Conservation (phyloP, 192 early-diverging fungal species). For the Coemansia sp. region DNA sequence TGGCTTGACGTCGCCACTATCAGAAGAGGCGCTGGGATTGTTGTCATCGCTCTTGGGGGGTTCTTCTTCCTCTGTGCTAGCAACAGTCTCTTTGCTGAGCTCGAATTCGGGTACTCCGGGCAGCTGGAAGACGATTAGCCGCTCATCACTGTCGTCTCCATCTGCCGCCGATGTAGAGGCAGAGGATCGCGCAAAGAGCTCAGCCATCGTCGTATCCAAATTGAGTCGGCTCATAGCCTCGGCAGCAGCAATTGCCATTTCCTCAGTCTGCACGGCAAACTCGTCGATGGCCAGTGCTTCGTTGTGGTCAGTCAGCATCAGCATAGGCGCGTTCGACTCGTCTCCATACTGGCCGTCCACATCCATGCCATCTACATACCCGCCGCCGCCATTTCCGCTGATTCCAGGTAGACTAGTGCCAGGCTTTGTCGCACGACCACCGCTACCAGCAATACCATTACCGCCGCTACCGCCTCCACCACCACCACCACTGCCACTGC, state of each 20-base stretch:
- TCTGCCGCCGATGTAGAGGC: conserved; percentile 1
- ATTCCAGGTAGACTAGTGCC: conserved; percentile 7
- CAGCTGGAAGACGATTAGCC: conserved; percentile 36
- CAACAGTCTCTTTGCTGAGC: conserved; percentile 29
- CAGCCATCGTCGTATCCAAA: conserved; percentile 19
- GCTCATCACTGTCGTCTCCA: conserved; percentile 5
- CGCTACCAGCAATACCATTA: not conserved
- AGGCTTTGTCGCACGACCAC: not conserved
- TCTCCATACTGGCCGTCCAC: not conserved
- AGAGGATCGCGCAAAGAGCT: conserved; percentile 1
- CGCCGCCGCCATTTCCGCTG: not conserved
- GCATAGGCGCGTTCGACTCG: conserved; percentile 5
- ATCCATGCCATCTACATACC: not conserved
- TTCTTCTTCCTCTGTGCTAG: conserved; percentile 8
- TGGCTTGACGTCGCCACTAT: conserved; percentile 21
- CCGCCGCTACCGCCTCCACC: not conserved
- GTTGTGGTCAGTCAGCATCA: conserved; percentile 32
- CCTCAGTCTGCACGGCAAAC: conserved; percentile 49
- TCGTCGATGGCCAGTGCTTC: not conserved
- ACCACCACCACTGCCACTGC: not conserved
- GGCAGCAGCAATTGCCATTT: conserved; percentile 34
- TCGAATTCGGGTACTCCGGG: conserved; percentile 37
- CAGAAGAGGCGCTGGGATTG: too few relatives aligned
- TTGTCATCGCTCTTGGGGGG: too few relatives aligned
- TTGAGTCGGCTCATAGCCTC: conserved; percentile 19